Conservation (phyloP, 345 rosid genomes). For the Aurinia saxatilis region DNA sequence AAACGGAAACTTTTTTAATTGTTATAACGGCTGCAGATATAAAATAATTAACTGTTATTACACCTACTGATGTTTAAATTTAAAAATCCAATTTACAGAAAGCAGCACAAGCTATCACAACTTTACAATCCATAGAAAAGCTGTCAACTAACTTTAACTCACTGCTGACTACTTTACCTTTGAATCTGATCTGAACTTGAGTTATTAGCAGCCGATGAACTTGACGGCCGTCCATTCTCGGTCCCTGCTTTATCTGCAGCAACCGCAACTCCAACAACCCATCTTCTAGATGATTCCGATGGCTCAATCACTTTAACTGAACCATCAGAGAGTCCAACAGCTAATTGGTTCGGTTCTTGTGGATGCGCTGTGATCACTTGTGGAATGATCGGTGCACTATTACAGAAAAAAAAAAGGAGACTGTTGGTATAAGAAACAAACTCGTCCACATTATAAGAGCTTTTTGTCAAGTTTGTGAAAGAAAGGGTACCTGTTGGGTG, state of each 20-base stretch:
- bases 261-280: constrained; percentile 31
- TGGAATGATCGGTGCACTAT: constrained; percentile 61
- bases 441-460: not conserved
- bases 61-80: not conserved
- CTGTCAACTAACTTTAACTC: constrained; percentile 9
- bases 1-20: not conserved
- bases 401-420: constrained; percentile 4
- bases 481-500: constrained; percentile 43
- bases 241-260: constrained; percentile 37
- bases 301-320: constrained; percentile 58
- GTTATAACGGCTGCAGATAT: not conserved
- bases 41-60: not conserved
- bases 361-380: constrained; percentile 74
- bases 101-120: constrained; percentile 18
- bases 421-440: not conserved
- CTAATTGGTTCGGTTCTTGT: constrained; percentile 61
- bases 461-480: not conserved
- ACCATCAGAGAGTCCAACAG: constrained; percentile 63
- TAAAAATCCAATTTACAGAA: constrained; percentile 27
- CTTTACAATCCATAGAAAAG: constrained; percentile 27
- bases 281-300: constrained; percentile 44
- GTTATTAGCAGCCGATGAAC: constrained; percentile 39
- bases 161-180: constrained; percentile 23
- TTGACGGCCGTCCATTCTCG: constrained; percentile 35
- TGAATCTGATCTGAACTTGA: constrained; percentile 40